Evolutionary conservation across 805 yeast genomes (phyloP).

Genomic region (Zygosaccharomyces siamensis): DNA sequence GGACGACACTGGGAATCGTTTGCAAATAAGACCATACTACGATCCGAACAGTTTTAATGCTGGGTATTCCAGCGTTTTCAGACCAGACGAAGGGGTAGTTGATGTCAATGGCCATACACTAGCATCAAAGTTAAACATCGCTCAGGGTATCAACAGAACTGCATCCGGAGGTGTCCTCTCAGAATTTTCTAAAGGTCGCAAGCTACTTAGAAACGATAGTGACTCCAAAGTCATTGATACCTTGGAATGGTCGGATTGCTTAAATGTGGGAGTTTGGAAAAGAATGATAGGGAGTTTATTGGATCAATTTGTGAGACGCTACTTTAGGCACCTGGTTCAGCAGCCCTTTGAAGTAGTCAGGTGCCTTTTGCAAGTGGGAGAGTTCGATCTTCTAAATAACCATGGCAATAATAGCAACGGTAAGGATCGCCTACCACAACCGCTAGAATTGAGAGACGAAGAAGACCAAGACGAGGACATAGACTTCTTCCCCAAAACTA

Average conservation of each 20-base stretch:
- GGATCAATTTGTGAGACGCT: constrained; percentile 60
- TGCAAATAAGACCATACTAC: constrained; percentile 58
- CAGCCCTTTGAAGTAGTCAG: constrained; percentile 89
- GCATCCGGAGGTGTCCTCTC: constrained; percentile 10
- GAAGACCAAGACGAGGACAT: constrained; percentile 25
- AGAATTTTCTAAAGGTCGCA: constrained; percentile 11
- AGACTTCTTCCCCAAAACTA: constrained; percentile 15
- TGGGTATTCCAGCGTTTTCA: constrained; percentile 55
- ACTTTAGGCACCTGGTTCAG: constrained; percentile 60
- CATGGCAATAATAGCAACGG: background rate
- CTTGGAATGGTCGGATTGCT: constrained; percentile 61
- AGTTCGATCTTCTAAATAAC: constrained; percentile 37
- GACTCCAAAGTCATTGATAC: constrained; percentile 36
- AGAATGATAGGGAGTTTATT: constrained; percentile 54
- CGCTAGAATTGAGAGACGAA: constrained; percentile 14
- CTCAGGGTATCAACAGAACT: constrained; percentile 22
- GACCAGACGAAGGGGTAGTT: constrained; percentile 58
- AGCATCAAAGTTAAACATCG: constrained; percentile 37
- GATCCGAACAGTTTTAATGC: constrained; percentile 63
- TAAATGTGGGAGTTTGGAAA: constrained; percentile 53
- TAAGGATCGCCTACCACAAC: constrained; percentile 10
- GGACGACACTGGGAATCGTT: constrained; percentile 15
- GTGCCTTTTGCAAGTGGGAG: constrained; percentile 75
- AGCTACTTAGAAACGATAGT: constrained; percentile 16
- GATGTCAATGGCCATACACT: constrained; percentile 42